Conservation (phyloP, 2,329 filamentous ascomycete genomes). For the Penicillium sp. region DNA sequence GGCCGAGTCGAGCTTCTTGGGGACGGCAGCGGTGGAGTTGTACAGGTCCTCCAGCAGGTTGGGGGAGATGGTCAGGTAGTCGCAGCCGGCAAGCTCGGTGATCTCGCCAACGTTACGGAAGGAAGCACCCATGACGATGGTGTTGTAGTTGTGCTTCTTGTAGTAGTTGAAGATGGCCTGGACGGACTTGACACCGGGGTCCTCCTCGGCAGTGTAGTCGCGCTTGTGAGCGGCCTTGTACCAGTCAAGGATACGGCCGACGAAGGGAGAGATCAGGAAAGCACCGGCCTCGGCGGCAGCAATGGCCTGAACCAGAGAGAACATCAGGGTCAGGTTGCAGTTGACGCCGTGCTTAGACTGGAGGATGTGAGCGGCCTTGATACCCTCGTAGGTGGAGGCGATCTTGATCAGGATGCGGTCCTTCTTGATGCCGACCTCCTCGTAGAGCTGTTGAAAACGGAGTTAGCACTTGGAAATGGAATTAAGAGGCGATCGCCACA, state of each 20-base stretch:
- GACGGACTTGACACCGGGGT: conserved; percentile 94
- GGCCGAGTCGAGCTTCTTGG: conserved; percentile 84
- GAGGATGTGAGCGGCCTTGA: conserved; percentile 96
- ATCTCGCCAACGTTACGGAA: conserved; percentile 97
- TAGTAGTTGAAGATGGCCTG: conserved; percentile 99
- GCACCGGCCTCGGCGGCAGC: conserved; percentile 91
- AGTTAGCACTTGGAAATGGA: conserved; percentile 1
- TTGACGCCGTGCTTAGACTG: conserved; percentile 96
- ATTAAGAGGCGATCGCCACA: not conserved
- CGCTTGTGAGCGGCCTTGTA: conserved; percentile 96
- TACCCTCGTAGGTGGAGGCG: conserved; percentile 98
- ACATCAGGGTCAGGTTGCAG: conserved; percentile 98
- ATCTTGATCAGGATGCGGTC: conserved; percentile 98
- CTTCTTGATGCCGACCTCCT: conserved; percentile 85
- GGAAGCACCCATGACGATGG: conserved; percentile 98
- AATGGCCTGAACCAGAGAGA: conserved; percentile 92
- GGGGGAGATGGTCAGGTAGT: conserved; percentile 98
- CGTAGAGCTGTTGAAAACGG: conserved; percentile 71
- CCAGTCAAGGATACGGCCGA: conserved; percentile 99
- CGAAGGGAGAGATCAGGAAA: conserved; percentile 98
- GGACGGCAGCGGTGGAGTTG: conserved; percentile 76
- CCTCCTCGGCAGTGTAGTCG: conserved; percentile 83
- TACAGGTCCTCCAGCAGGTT: conserved; percentile 90
- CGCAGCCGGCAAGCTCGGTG: conserved; percentile 95
- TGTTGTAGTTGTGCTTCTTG: conserved; percentile 99